Base-by-base conservation (phyloP, 495 filamentous ascomycete genomes). In the Letharia lupina region DNA sequence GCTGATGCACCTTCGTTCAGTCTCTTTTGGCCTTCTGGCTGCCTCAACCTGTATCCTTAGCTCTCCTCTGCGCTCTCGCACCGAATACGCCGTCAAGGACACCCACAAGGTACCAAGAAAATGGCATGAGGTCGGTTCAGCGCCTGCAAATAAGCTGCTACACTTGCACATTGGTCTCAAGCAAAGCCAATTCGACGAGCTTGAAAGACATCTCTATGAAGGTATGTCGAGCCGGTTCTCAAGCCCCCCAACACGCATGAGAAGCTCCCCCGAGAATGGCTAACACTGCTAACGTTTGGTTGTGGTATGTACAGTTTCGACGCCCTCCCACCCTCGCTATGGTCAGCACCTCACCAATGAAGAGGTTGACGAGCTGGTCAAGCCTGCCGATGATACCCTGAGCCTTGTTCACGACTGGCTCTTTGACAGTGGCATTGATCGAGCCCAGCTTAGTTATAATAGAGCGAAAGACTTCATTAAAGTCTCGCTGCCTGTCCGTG, bases 11-110 rank as follows among this genome's bases (percentile, higher is more conserved):
- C 11, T 54, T 66, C 23, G 13, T 66, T 66, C 64, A 66, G 61
- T 33, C n/a, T 42, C 58, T 33, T 35, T 69, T 23, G 54, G 60
- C 45, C 18, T 69, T 37, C 40, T 67, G 20, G 16, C 58, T 42
- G 16, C 35, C 40, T 31, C 58, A 47, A 47, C 50, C 37, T 11
- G 52, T 52, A 52, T 54, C 20, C 41, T 62, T 58, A 16, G 42
- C 37, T 62, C 64, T 5, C 68, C 70, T 23, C 11, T 67, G 9
- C 64, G 41, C 40, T 31, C 58, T 48, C 70, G 70, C 48, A 64
- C 62, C 18, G 47, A 64, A 4, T 85, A 85, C 69, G 75, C 72
- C 18, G 76, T 85, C 58, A 86, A 84, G 70, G 83, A 85, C 45
- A 69, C 74, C 37, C 81, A 84, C 65, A 64, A 70, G 63, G 78